Base-by-base conservation (phyloP, 108 stramenopile genomes). In the Conticribra weissflogii region DNA sequence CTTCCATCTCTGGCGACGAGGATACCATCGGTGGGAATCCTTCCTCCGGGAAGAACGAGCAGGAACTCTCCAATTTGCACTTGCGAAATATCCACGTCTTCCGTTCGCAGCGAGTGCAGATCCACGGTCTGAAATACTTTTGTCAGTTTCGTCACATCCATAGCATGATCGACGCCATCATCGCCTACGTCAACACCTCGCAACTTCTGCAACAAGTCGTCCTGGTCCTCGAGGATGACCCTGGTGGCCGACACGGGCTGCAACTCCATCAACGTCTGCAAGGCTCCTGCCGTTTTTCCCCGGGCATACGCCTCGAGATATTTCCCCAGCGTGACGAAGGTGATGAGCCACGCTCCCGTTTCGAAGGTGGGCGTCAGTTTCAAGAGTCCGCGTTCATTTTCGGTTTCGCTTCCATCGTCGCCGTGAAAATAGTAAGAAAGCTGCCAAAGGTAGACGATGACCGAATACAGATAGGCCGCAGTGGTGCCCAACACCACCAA, bases 291-390 rank as follows among this genome's bases (percentile, higher is more conserved):
- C 16, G 97, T 99, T 53, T 87, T 81, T 21, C 92, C 88, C 71
- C 93, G 95, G 3, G 97, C 98, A 65, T 78, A 66, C 8, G 92
- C 87, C 70, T 96, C 90, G 68, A 96, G 68, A 81, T 82, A 94
- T 72, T 98, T 99, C 34, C 99, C 99, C 0, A 97, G 65, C 5
- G 95, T 86, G 3, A 99, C 98, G 64, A 99, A 98, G 24, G 92
- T 88, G 31, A 99, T 88, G n/a, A 99, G 81, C 86, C 97, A 94
- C 7, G 96, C 98, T 3, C 92, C 86, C 5, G 97, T 97, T 68
- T 99, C 99, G 83, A 99, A 99, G 8, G 76, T 84, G 9, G 83
- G 73, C 19, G 82, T 66, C 9, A 76, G 29, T 15, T 74, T 61
- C 59, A 78, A 74, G n/a, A 79, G 48, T n/a, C 32, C 12, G 14